Base-by-base conservation (phyloP, 2,329 filamentous ascomycete species). In the Pseudogymnoascus verrucosus region DNA sequence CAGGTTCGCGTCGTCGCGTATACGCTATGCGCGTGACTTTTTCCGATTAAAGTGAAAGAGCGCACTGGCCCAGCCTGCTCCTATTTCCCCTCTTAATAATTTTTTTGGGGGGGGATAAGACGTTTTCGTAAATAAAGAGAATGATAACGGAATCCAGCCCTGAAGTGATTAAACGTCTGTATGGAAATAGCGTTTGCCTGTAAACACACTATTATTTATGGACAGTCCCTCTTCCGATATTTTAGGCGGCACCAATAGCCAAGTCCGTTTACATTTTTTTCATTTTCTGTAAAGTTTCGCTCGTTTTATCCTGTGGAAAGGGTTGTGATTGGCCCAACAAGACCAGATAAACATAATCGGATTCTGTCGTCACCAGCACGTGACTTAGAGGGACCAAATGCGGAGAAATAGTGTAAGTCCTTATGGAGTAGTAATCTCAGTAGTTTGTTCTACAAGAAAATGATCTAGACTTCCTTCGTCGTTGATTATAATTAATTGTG, bases 1-100 rank as follows among this genome's bases (percentile, higher is more conserved):
- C 57, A 36, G 57, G 57, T 60, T 60, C 57, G 57, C 57, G 57
- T 60, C 57, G 57, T 60, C 57, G 57, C 57, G 57, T 60, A 60
- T 60, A 39, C 31, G 57, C 31, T 36, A 36, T 60, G 57, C 57
- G 57, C 57, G 57, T 60, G 57, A 60, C 57, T 60, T 60, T 28
- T 51, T 47, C 42, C 44, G 44, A 51, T 28, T 51, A 51, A 51
- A 51, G 44, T 51, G 44, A 51, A 51, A 5, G 44, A 51, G 44
- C 11, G 40, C 44, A 51, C 44, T 51, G 44, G 44, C 44, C 44
- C 44, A 28, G 23, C 21, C 44, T 51, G 23, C 23, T 51, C 23
- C 23, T 51, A 51, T 51, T 51, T 28, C 44, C 44, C 44, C 44
- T 51, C 44, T 28, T 26, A 11, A 51, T 26, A 5, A 51, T 51